Base-by-base conservation (phyloP, 139 green algal species). In the Tetraselmis chui region DNA sequence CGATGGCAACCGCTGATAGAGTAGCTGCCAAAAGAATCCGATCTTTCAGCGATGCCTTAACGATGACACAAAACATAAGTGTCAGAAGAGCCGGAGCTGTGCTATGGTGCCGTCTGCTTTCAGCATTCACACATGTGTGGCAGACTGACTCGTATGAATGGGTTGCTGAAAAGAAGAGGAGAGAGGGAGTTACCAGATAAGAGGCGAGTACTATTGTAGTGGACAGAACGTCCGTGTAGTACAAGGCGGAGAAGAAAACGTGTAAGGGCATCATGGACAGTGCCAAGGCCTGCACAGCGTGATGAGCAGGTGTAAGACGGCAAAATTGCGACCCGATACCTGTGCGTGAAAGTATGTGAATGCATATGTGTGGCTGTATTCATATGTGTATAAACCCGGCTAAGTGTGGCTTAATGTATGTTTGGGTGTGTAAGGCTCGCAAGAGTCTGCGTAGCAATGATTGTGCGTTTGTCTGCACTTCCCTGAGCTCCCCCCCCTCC, bases 221-320 rank as follows among this genome's bases (percentile, higher is more conserved):
- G 25, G 91, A 91, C n/a, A 84, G 89, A 1, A 95, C 90, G 80
- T 98, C 95, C 0, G 95, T 98, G 88, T 98, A 98, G 82, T 91
- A 98, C 0, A 98, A 82, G 77, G 95, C 96, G 11, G 81, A 80
- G 84, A 93, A 98, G 86, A 98, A 98, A 81, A 94, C 96, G 84
- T 98, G 93, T 23, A 95, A 83, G 0, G 95, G 94, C 59, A 95
- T 91, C 2, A 92, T 74, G 32, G 77, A 59, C 31, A 92, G 76
- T 0, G 32, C 32, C 24, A 86, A 31, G 2, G 85, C 75, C 0
- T 67, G 45, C 45, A 18, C 45, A 67, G 45, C 11, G 45, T 5
- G 45, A 67, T 18, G 45, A 67, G 45, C 45, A n/a, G n/a, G n/a
- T n/a, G n/a, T n/a, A n/a, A n/a, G n/a, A n/a, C n/a, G n/a, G n/a